A percentile compares a stretch with the other conserved stretches of the same genome.
Conservation (phyloP, 257 asterid species). For the Lycium barbarum region DNA sequence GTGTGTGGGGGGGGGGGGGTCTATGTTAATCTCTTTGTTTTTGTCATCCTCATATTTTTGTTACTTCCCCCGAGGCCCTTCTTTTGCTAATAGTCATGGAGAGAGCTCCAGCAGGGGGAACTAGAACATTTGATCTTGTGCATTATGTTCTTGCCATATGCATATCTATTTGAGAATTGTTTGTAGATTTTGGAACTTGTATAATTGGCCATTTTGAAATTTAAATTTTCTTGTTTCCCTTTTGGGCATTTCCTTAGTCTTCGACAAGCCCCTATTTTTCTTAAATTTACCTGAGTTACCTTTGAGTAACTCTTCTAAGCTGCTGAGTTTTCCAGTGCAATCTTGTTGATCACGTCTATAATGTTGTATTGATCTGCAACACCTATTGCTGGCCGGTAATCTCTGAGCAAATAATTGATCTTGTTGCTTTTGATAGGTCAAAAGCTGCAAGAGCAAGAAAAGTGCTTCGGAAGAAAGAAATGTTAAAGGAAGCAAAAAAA, state of each 20-base stretch:
- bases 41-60: no score
- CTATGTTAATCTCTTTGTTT: no score
- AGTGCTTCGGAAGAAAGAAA: slow-evolving; percentile 64
- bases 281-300: not conserved
- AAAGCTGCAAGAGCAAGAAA: slow-evolving; percentile 81
- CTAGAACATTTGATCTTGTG: no score
- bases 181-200: not conserved
- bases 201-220: not conserved
- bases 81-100: no score
- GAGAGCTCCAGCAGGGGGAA: no score
- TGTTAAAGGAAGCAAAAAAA: slow-evolving; percentile 59
- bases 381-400: not conserved
- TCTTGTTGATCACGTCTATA: not conserved
- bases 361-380: not conserved
- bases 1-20: no score
- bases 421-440: slow-evolving; percentile 44
- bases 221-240: not conserved
- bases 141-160: no score
- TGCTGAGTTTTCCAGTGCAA: not conserved
- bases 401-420: not conserved
- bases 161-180: no score
- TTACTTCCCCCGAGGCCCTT: no score
- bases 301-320: not conserved
- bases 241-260: not conserved
- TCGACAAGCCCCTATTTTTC: not conserved